A percentile compares a stretch with the other conserved stretches of the same genome.
Evolutionary conservation across 208 protist genomes (phyloP).

Genomic region (Porcisia hertigi): DNA sequence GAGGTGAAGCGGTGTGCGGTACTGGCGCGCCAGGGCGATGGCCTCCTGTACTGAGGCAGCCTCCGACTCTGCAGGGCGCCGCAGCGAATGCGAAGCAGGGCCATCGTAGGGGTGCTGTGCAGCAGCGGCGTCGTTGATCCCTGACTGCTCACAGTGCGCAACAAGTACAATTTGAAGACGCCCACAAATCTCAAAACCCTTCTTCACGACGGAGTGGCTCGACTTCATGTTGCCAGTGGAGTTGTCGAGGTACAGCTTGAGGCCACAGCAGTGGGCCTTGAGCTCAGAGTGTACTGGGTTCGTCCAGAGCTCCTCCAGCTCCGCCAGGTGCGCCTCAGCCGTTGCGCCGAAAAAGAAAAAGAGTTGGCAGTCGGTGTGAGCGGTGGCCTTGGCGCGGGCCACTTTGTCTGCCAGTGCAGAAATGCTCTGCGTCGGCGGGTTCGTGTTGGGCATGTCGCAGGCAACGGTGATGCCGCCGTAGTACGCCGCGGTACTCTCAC

Average conservation of each 20-base stretch:
- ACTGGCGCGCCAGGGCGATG: slow-evolving; percentile 58
- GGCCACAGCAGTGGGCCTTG: slow-evolving; percentile 62
- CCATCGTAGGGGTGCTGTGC: slow-evolving; percentile 62
- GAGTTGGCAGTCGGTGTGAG: slow-evolving; percentile 37
- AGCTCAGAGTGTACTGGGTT: slow-evolving; percentile 48
- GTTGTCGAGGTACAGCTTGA: slow-evolving; percentile 91
- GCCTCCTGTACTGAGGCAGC: slow-evolving; percentile 62
- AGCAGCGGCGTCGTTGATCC: slow-evolving; percentile 69
- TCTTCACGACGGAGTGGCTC: slow-evolving; percentile 51
- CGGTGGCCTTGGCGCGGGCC: slow-evolving; percentile 28
- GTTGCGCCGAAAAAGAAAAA: slow-evolving; percentile 90
- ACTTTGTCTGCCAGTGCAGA: slow-evolving; percentile 76
- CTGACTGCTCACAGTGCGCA: slow-evolving; percentile 88
- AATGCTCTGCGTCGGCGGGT: slow-evolving; percentile 79
- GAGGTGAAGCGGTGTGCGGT: slow-evolving; percentile 87
- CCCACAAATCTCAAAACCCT: slow-evolving; percentile 78
- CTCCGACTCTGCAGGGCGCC: slow-evolving; percentile 77
- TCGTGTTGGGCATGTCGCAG: slow-evolving; percentile 91
- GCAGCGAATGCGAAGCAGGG: slow-evolving; percentile 71
- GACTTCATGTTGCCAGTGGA: slow-evolving; percentile 87
- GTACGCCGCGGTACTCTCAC: slow-evolving; percentile 87
- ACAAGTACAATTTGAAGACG: slow-evolving; percentile 73
- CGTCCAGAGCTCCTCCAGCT: slow-evolving; percentile 79
- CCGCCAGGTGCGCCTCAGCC: slow-evolving; percentile 51
- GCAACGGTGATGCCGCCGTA: slow-evolving; percentile 86